Conservation (phyloP, 305 asterid genomes). For the Rubia tinctorum region DNA sequence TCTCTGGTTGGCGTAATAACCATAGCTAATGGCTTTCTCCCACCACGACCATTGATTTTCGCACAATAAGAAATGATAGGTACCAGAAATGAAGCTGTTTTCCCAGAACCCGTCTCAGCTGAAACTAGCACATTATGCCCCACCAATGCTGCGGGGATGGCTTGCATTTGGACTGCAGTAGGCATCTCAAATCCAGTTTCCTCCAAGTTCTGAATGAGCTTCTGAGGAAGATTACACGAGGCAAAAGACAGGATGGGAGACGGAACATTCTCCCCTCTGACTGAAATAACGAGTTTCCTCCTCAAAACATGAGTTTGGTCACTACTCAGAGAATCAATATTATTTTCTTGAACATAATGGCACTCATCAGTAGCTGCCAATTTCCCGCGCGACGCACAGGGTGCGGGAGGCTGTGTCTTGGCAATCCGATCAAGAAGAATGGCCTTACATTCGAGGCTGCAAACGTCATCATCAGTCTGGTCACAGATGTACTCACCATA, state of each 20-base stretch:
- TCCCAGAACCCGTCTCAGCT: constrained; percentile 96
- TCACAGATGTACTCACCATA: constrained; percentile 94
- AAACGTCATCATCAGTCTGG: constrained; percentile 86
- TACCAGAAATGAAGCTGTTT: constrained; percentile 77
- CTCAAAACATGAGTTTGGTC: constrained; percentile 49
- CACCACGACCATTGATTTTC: constrained; percentile 30
- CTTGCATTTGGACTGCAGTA: constrained; percentile 97
- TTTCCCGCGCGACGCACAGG: constrained; percentile 33
- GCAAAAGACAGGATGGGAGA: constrained; percentile 66
- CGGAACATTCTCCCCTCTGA: constrained; percentile 50
- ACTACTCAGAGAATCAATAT: constrained; percentile 24
- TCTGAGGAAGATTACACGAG: constrained; percentile 65
- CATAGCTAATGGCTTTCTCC: constrained; percentile 64
- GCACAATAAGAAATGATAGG: constrained; percentile 63
- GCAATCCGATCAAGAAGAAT: constrained; percentile 43
- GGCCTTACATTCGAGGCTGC: constrained; percentile 82
- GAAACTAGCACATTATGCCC: constrained; percentile 78
- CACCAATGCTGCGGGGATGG: constrained; percentile 69
- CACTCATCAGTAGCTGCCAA: constrained; percentile 71
- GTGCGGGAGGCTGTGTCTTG: constrained; percentile 27
- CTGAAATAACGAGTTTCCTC: constrained; percentile 57
- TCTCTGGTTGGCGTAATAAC: constrained; percentile 91
- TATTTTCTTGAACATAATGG: constrained; percentile 62
- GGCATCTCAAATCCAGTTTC: constrained; percentile 82
- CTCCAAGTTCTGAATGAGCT: constrained; percentile 75